Conservation (phyloP, 2,329 filamentous ascomycete species). For the Ascochyta viciae-villosae region DNA sequence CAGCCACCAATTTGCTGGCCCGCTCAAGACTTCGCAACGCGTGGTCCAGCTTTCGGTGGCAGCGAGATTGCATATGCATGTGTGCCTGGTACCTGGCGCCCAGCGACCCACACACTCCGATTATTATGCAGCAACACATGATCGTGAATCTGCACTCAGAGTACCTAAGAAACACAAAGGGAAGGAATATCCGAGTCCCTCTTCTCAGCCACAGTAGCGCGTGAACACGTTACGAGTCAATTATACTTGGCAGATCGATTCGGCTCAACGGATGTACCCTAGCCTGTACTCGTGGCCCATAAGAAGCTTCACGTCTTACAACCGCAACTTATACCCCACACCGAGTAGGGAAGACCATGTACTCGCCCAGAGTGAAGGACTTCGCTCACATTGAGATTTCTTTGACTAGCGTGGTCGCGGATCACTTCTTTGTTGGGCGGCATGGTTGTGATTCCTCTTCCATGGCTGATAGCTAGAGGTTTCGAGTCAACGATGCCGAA, state of each 20-base stretch:
- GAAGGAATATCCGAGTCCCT: conserved; percentile 5
- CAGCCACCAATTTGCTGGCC: conserved; percentile 7
- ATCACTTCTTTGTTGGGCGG: not conserved
- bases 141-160: not conserved
- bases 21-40: not conserved
- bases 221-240: not conserved
- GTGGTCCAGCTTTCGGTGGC: not conserved
- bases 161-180: not conserved
- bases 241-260: not conserved
- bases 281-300: conserved; percentile 1
- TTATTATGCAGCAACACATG: not conserved
- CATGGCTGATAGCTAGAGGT: conserved; percentile 17
- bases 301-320: conserved; percentile 1
- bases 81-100: conserved; percentile 1
- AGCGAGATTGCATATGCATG: conserved; percentile 3
- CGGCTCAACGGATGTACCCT: conserved; percentile 11
- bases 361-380: not conserved
- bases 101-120: not conserved
- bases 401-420: not conserved
- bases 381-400: not conserved
- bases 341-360: not conserved
- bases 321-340: not conserved
- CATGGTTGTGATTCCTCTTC: not conserved
- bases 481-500: conserved; percentile 2
- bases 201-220: not conserved